phyloP scores from a whole-genome alignment of 1,284 basidiomycete genomes.

The Pseudozyma pruni region DNA sequence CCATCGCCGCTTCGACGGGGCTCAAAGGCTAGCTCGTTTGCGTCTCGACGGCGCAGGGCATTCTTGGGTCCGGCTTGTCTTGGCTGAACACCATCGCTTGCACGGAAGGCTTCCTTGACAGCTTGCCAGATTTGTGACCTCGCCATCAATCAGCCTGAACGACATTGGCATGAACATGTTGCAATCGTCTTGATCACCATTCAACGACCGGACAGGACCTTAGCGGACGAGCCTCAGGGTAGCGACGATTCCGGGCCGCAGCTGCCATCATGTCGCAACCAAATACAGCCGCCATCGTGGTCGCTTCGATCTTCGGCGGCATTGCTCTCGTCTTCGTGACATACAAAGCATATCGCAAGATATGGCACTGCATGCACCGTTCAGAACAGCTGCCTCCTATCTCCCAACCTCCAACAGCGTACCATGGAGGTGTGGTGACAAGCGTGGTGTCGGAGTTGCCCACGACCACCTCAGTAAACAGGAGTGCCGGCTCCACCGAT shows the following conservation, averaged over 20 bases:
- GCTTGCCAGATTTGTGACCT: not conserved
- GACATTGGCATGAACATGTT: constrained; percentile 7
- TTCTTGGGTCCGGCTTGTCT: not conserved
- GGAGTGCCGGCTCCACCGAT: constrained; percentile 14
- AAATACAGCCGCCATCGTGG: constrained; percentile 53
- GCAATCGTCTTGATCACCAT: not conserved
- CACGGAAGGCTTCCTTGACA: not conserved
- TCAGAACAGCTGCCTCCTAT: constrained; percentile 46
- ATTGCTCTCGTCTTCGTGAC: constrained; percentile 41
- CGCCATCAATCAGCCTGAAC: not conserved
- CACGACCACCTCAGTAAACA: constrained; percentile 4
- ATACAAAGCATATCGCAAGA: constrained; percentile 50
- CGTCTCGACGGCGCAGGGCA: constrained; percentile 5
- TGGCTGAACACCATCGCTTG: not conserved
- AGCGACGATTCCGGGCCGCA: not conserved
- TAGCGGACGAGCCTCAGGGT: not conserved
- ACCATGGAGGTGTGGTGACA: constrained; percentile 34
- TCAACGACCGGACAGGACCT: not conserved
- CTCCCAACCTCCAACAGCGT: constrained; percentile 40
- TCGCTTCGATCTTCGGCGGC: constrained; percentile 56
- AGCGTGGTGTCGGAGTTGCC: constrained; percentile 18
- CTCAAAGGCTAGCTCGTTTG: not conserved
- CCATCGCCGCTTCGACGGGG: not conserved
- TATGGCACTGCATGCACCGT: constrained; percentile 40
- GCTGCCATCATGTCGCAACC: constrained; percentile 52